These are phyloP conservation scores for Anthracocystis setariae DNA, from an alignment of 1,284 basidiomycete genomes.

Conservation along the genomic window DNA sequence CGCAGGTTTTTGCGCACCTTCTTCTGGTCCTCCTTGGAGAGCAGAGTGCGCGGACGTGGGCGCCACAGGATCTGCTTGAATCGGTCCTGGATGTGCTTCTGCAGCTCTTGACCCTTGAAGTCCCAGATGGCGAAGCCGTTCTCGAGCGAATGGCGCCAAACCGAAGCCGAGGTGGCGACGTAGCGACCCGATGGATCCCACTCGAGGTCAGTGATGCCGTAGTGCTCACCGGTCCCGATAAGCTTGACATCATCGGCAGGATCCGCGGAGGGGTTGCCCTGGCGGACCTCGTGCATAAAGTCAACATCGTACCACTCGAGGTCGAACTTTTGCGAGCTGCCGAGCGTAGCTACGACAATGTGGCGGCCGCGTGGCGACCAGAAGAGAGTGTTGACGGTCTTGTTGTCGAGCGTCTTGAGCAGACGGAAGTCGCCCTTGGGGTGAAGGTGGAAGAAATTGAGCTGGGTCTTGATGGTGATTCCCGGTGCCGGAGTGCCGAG, in stretches of 20 bases:
- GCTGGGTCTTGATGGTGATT: slow-evolving; percentile 92
- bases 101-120: slow-evolving; percentile 91
- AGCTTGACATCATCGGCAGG: slow-evolving; percentile 83
- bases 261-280: slow-evolving; percentile 73
- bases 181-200: slow-evolving; percentile 98
- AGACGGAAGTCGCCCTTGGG: slow-evolving; percentile 94
- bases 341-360: slow-evolving; percentile 93
- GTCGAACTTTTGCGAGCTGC: slow-evolving; percentile 93
- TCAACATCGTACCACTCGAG: slow-evolving; percentile 99
- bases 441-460: slow-evolving; percentile 96
- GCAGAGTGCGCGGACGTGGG: slow-evolving; percentile 86
- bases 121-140: slow-evolving; percentile 98
- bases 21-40: slow-evolving; percentile 88
- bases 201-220: slow-evolving; percentile 96
- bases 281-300: slow-evolving; percentile 77
- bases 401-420: slow-evolving; percentile 82
- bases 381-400: slow-evolving; percentile 92
- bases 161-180: slow-evolving; percentile 90
- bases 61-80: slow-evolving; percentile 99
- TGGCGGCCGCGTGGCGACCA: slow-evolving; percentile 98
- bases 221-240: slow-evolving; percentile 88
- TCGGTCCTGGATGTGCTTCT: slow-evolving; percentile 87
- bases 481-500: slow-evolving; percentile 86
- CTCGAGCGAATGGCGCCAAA: slow-evolving; percentile 95
- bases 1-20: slow-evolving; percentile 87